Evolutionary conservation across 768 basidiomycete genomes (phyloP), one percentile per base, ranked within the genome.

Genomic region (Mycena indigotica): DNA sequence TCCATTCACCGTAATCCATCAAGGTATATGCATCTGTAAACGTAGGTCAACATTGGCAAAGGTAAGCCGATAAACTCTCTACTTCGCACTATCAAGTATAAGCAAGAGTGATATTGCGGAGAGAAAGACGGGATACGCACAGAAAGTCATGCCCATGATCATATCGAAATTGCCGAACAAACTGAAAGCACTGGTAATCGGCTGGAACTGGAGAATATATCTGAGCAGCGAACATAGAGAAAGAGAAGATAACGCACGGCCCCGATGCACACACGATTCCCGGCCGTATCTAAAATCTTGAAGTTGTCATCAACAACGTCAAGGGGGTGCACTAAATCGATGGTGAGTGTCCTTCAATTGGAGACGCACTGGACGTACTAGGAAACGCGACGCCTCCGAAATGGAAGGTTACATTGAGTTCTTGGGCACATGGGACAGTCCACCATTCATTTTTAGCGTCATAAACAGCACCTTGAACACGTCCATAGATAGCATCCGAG

Each of bases 131-230:
- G 38, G 53, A 16, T 62, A 52, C 24, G 5, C 77, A 87, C 87
- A 70, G 73, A 89, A 89, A 8, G 82, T 78, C 86, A 89, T 89
- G 54, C 89, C 89, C 44, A 90, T 75, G 44, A 90, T 80, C 68
- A 86, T 79, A 65, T 89, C 88, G 60, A 78, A 89, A 26, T 69
- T 75, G 26, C 79, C 74, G 52, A 63, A 65, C 5, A 58, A 24
- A 38, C 77, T 77, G 39, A 71, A 67, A 49, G 80, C 74, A 46
- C 79, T 82, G 6, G 81, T 79, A 40, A 84, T 80, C 5, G 88
- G 88, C 62, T 90, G 89, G 73, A 89, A 91, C 88, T 89, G 56
- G 24, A 41, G 4, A 51, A 52, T 21, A 51, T 30, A 52, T 56
- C 17, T 50, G 44, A 25, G 4, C 21, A 41, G 17, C 19, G 15